These are phyloP conservation scores for Naganishia albida DNA, from an alignment of 1,284 basidiomycete genomes.

Conservation along the genomic window DNA sequence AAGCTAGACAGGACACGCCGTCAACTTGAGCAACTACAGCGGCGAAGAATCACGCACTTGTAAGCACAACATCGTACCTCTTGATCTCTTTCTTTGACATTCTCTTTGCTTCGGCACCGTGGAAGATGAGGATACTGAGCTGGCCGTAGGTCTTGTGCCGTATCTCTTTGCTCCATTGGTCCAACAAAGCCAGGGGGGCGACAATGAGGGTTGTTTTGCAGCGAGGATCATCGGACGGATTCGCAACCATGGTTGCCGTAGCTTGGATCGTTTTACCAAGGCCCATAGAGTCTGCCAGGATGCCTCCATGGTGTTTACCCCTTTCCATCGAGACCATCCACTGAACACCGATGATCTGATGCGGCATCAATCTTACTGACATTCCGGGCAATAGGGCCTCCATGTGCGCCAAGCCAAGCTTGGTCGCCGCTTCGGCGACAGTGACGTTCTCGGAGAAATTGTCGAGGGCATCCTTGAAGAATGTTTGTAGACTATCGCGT, in stretches of 20 bases:
- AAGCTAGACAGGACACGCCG: conserved; percentile 9
- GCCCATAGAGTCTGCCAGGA: conserved; percentile 49
- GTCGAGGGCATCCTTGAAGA: conserved; percentile 43
- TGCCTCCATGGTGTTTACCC: conserved; percentile 45
- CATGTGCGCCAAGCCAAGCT: conserved; percentile 38
- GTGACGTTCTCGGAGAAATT: conserved; percentile 45
- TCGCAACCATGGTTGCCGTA: conserved; percentile 49
- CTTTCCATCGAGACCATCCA: conserved; percentile 50
- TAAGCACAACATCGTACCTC: conserved; percentile 51
- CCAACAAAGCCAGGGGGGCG: conserved; percentile 52
- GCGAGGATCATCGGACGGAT: conserved; percentile 44
- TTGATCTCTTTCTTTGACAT: conserved; percentile 40
- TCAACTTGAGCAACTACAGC: neutral
- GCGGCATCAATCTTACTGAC: conserved; percentile 47
- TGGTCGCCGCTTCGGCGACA: conserved; percentile 41
- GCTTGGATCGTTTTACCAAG: conserved; percentile 55
- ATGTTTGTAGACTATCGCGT: conserved; percentile 38
- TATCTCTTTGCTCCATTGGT: conserved; percentile 52
- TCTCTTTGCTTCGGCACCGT: conserved; percentile 45
- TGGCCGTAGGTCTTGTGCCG: conserved; percentile 47
- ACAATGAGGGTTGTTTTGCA: conserved; percentile 54
- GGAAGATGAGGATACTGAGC: conserved; percentile 48
- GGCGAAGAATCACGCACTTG: conserved; percentile 40
- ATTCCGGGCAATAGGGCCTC: conserved; percentile 40
- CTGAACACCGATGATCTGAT: conserved; percentile 51